phyloP scores from a whole-genome alignment of 2,329 filamentous ascomycete species.

The Paramyrothecium roridum region DNA sequence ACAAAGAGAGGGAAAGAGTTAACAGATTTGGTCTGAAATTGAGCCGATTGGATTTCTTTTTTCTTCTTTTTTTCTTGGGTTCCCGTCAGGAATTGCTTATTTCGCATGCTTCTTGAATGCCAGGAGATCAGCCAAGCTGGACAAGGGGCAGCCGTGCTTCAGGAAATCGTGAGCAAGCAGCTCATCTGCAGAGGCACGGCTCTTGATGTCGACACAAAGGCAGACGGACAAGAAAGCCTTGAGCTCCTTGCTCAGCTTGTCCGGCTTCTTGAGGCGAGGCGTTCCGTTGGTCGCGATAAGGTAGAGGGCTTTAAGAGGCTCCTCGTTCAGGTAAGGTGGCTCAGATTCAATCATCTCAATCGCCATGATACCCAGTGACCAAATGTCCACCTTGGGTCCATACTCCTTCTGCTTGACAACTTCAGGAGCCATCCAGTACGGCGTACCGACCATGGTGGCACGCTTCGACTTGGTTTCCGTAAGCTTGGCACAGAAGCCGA shows the following conservation, averaged over 20 bases:
- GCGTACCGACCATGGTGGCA: constrained; percentile 97
- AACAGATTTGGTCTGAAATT: not conserved
- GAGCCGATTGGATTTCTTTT: not conserved
- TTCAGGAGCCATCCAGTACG: constrained; percentile 99
- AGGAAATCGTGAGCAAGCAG: constrained; percentile 90
- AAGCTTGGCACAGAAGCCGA: constrained; percentile 97
- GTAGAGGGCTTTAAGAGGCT: constrained; percentile 94
- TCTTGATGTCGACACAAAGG: constrained; percentile 94
- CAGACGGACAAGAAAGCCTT: constrained; percentile 97
- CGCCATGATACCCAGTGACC: constrained; percentile 98
- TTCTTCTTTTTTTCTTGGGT: not conserved
- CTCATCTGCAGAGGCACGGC: constrained; percentile 86
- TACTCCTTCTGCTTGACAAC: constrained; percentile 99
- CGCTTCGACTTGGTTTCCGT: constrained; percentile 96
- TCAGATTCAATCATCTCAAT: constrained; percentile 99
- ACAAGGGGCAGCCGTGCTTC: constrained; percentile 81
- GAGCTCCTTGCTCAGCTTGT: constrained; percentile 95
- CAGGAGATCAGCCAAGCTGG: constrained; percentile 80
- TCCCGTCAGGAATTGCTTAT: constrained; percentile 28
- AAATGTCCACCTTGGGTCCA: constrained; percentile 96
- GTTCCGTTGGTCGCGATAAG: constrained; percentile 98
- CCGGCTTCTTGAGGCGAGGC: constrained; percentile 93
- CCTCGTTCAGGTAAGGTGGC: constrained; percentile 95
- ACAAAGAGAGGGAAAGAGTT: not conserved
- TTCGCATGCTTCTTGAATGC: constrained; percentile 77